Conservation (phyloP, 768 basidiomycete species). For the Phylloporus scabripes region DNA sequence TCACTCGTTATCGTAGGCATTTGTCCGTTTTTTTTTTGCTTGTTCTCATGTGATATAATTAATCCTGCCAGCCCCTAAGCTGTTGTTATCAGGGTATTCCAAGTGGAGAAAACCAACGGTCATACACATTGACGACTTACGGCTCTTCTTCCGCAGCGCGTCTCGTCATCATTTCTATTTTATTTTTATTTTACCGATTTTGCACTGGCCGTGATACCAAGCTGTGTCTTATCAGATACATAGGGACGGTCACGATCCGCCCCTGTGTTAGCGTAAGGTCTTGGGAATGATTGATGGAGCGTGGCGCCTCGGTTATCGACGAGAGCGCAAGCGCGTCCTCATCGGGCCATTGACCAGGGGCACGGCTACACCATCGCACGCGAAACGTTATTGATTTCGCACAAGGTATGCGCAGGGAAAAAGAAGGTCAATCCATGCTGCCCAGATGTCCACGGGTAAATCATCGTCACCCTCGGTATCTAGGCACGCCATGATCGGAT, state of each 20-base stretch:
- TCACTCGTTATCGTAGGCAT: neutral
- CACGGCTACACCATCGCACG: neutral
- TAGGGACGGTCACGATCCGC: neutral
- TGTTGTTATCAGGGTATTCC: neutral
- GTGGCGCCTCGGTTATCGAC: neutral
- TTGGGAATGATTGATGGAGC: neutral
- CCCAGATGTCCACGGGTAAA: neutral
- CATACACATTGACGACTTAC: neutral
- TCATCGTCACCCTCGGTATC: neutral
- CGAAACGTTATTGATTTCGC: neutral
- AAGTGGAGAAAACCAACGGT: neutral
- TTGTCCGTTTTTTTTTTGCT: neutral
- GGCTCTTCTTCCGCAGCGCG: neutral
- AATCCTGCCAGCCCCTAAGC: neutral
- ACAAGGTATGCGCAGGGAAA: neutral
- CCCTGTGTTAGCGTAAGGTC: neutral
- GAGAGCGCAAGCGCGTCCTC: neutral
- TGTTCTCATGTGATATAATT: neutral
- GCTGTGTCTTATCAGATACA: neutral
- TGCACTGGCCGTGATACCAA: too few relatives aligned
- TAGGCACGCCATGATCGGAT: neutral
- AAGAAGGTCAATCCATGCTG: neutral
- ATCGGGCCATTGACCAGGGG: neutral
- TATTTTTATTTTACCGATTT: too few relatives aligned
- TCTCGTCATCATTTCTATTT: neutral